A percentile compares a stretch with the other conserved stretches of the same genome.
phyloP scores from a whole-genome alignment of 495 filamentous ascomycete genomes.

The Xylaria acuta region DNA sequence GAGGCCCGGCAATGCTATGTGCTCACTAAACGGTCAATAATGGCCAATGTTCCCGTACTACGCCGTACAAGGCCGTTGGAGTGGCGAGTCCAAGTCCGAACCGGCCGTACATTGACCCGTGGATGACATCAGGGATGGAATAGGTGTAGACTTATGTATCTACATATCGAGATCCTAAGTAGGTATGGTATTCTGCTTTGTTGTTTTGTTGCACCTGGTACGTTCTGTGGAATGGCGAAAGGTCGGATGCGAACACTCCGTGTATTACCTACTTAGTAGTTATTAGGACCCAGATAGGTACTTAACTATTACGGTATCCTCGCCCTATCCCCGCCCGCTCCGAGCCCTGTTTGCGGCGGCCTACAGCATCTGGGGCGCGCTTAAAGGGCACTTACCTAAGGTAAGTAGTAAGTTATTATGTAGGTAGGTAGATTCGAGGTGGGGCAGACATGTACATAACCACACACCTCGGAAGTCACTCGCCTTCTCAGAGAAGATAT shows the following conservation, averaged over 20 bases:
- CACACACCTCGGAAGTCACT: conserved; percentile 7
- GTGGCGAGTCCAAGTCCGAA: not conserved
- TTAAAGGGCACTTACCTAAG: not conserved
- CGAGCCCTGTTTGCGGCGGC: not conserved
- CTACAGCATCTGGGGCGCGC: not conserved
- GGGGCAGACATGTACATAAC: conserved; percentile 1
- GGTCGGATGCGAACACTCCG: conserved; percentile 1
- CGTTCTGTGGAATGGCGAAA: not conserved
- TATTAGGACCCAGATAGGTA: no score
- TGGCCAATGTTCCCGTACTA: no score
- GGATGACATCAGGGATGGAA: not conserved
- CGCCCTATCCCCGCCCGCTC: not conserved
- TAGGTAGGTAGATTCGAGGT: conserved; percentile 8
- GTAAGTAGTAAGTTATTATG: no score
- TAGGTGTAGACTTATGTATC: not conserved
- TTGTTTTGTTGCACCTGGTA: not conserved
- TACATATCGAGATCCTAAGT: not conserved
- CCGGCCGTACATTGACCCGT: not conserved
- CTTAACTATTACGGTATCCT: no score
- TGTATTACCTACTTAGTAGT: not conserved
- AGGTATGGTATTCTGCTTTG: not conserved
- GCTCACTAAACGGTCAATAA: no score
- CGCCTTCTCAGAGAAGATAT: not conserved
- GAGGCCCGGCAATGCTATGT: no score
- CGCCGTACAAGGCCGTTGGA: no score